A percentile compares a stretch with the other conserved stretches of the same genome.
phyloP scores from a whole-genome alignment of 192 early-diverging fungal genomes.

The Backusella parvicylindrica region DNA sequence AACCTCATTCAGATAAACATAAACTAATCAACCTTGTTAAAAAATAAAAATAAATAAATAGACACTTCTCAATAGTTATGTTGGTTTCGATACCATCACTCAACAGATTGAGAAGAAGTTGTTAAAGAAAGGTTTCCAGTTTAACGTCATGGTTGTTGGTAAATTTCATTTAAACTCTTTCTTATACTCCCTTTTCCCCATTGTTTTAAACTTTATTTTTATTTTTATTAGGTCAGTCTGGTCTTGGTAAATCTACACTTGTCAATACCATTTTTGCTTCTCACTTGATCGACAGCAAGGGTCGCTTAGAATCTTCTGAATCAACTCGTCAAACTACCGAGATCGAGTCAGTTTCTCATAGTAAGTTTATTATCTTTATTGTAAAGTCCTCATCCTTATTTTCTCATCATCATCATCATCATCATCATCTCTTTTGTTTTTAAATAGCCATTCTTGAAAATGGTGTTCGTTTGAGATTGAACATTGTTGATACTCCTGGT shows the following conservation, averaged over 20 bases:
- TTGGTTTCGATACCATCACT: conserved; percentile 97
- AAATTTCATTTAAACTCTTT: conserved; percentile 35
- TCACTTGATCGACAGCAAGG: conserved; percentile 91
- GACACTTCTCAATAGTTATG: conserved; percentile 81
- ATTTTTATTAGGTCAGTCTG: conserved; percentile 73
- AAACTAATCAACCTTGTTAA: background rate
- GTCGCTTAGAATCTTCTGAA: conserved; percentile 76
- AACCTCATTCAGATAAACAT: too few species aligned
- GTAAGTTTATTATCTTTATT: conserved; percentile 35
- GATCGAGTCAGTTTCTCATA: conserved; percentile 85
- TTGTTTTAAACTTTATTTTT: background rate
- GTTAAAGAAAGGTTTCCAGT: conserved; percentile 93
- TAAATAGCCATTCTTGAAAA: conserved; percentile 88
- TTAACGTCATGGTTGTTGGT: conserved; percentile 98
- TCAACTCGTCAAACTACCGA: conserved; percentile 92
- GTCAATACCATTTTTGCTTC: conserved; percentile 98
- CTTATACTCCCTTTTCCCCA: background rate
- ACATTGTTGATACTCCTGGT: conserved; percentile 96
- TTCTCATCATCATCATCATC: background rate
- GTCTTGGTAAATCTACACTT: conserved; percentile 96
- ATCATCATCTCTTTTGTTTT: background rate
- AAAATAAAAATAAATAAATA: too few species aligned
- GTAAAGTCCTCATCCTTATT: background rate
- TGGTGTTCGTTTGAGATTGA: conserved; percentile 88
- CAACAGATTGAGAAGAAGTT: conserved; percentile 97